Percentiles rank a stretch among this genome's conserved stretches.
These are phyloP conservation scores for Cucurbitaria berberidis DNA, from an alignment of 2,329 filamentous ascomycete genomes.

Conservation along the genomic window DNA sequence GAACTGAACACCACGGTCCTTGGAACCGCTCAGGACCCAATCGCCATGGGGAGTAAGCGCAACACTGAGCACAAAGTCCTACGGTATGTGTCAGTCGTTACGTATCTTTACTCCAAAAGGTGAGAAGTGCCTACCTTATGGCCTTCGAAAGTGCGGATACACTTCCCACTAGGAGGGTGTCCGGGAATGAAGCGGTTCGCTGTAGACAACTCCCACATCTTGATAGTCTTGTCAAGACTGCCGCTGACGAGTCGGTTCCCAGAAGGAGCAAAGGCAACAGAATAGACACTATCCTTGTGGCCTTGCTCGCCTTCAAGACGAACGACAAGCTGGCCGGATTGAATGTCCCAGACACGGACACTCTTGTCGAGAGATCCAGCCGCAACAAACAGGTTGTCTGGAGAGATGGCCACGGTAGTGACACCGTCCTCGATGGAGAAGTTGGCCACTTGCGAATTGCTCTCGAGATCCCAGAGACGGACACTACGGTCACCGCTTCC, in stretches of 20 bases:
- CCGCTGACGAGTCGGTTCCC: constrained; percentile 93
- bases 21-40: constrained; percentile 97
- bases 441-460: constrained; percentile 79
- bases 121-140: constrained; percentile 72
- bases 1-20: constrained; percentile 97
- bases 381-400: constrained; percentile 90
- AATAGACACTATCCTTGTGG: constrained; percentile 97
- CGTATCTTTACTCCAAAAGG: not conserved
- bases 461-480: constrained; percentile 93
- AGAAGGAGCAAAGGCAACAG: constrained; percentile 92
- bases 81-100: constrained; percentile 4
- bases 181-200: constrained; percentile 70
- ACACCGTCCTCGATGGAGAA: constrained; percentile 96
- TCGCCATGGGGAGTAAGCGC: constrained; percentile 91
- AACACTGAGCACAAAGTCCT: constrained; percentile 97
- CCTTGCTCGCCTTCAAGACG: constrained; percentile 91
- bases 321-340: constrained; percentile 83
- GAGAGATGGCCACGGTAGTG: constrained; percentile 95
- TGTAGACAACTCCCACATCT: constrained; percentile 94
- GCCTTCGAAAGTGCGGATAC: constrained; percentile 95
- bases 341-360: constrained; percentile 94
- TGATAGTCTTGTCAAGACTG: constrained; percentile 96
- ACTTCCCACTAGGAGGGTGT: constrained; percentile 84
- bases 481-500: constrained; percentile 95
- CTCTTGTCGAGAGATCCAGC: constrained; percentile 97